A percentile compares a stretch with the other conserved stretches of the same genome.
phyloP scores from a whole-genome alignment of 1,284 basidiomycete species.

The Chondrostereum purpureum region DNA sequence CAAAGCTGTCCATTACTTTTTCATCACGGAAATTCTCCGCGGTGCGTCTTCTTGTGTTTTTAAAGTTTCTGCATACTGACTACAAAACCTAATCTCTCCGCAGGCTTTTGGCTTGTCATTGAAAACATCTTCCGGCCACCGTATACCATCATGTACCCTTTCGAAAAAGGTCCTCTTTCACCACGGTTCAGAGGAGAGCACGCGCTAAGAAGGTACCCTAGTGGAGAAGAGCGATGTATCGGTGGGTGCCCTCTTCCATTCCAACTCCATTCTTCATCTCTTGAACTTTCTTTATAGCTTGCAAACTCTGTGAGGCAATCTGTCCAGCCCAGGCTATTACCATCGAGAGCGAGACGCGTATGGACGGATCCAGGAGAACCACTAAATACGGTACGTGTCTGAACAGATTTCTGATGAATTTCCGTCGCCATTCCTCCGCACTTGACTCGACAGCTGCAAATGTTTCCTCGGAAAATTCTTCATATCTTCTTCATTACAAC shows the following conservation, averaged over 20 bases:
- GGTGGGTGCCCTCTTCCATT: conserved; percentile 41
- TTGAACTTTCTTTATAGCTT: conserved; percentile 51
- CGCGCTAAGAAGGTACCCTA: conserved; percentile 95
- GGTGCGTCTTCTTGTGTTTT: conserved; percentile 44
- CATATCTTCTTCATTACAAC: neutral
- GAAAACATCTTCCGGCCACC: conserved; percentile 97
- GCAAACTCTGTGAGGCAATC: conserved; percentile 99
- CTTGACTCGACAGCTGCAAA: neutral
- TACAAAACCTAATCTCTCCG: conserved; percentile 1
- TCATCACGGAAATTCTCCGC: conserved; percentile 97
- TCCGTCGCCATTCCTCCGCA: neutral
- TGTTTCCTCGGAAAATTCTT: neutral
- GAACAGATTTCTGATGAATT: too few relatives aligned
- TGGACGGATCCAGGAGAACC: conserved; percentile 94
- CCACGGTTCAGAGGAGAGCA: conserved; percentile 99
- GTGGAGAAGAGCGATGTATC: conserved; percentile 98
- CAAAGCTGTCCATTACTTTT: conserved; percentile 95
- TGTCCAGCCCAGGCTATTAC: conserved; percentile 99
- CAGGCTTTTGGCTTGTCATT: conserved; percentile 99
- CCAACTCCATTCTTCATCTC: conserved; percentile 1
- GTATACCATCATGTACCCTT: conserved; percentile 98
- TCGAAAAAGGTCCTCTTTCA: conserved; percentile 96
- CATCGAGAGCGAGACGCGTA: conserved; percentile 94
- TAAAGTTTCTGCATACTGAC: conserved; percentile 6
- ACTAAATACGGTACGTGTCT: conserved; percentile 81